Conservation (phyloP, 2,329 filamentous ascomycete species). For the Neodidymelliopsis sp. region DNA sequence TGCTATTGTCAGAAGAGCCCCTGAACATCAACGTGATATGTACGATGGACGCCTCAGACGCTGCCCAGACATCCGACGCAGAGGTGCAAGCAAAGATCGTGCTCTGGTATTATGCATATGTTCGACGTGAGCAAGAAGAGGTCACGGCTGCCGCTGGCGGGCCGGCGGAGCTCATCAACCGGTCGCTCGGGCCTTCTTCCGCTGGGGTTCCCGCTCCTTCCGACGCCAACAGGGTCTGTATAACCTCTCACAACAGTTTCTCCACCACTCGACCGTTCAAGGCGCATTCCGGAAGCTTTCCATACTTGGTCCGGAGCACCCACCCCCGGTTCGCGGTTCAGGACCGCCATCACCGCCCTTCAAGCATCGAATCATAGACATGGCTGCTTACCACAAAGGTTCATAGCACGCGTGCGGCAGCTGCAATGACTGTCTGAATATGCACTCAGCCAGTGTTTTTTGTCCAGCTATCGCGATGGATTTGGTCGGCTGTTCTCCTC, state of each 20-base stretch:
- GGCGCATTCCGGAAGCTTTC: slow-evolving; percentile 28
- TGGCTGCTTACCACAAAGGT: slow-evolving; percentile 28
- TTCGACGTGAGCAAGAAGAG: slow-evolving; percentile 20
- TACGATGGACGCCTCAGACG: background rate
- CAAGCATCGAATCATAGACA: slow-evolving; percentile 35
- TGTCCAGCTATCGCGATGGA: slow-evolving; percentile 27
- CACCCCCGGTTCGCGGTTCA: slow-evolving; percentile 35
- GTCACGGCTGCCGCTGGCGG: slow-evolving; percentile 31
- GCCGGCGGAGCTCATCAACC: slow-evolving; percentile 24
- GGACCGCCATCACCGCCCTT: slow-evolving; percentile 45
- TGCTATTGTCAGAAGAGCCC: slow-evolving; percentile 15
- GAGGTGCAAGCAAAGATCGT: slow-evolving; percentile 12
- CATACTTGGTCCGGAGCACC: slow-evolving; percentile 37
- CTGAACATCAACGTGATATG: slow-evolving; percentile 16
- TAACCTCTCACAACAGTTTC: slow-evolving; percentile 42
- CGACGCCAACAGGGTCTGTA: slow-evolving; percentile 37
- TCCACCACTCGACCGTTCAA: slow-evolving; percentile 43
- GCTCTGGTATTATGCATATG: slow-evolving; percentile 25
- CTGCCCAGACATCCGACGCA: slow-evolving; percentile 13
- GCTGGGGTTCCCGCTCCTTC: slow-evolving; percentile 38
- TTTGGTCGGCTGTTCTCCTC: slow-evolving; percentile 21
- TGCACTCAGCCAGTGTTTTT: slow-evolving; percentile 29
- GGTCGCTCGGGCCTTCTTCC: slow-evolving; percentile 40
- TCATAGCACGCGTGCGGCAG: slow-evolving; percentile 23
- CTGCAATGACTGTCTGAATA: slow-evolving; percentile 32